Evolutionary conservation across 192 early-diverging fungal genomes (phyloP).

Genomic region (Mortierella hygrophila): DNA sequence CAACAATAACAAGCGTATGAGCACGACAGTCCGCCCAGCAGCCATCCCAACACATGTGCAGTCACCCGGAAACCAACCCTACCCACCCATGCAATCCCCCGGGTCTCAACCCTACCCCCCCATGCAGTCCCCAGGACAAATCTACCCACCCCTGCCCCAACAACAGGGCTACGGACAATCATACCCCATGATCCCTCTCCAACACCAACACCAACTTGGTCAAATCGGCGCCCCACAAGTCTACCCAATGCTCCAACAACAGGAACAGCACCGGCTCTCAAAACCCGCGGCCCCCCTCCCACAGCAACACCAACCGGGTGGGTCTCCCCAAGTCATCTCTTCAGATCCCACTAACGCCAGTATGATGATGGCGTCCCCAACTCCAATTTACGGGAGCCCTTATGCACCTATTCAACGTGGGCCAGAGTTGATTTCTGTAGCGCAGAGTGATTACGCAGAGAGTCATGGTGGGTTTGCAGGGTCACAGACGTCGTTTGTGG

Average conservation of each 20-base stretch:
- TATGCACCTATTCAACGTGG: background rate
- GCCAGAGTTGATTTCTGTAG: background rate
- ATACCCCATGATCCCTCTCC: background rate
- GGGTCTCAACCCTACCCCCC: background rate
- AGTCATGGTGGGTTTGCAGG: background rate
- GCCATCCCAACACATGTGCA: background rate
- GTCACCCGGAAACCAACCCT: background rate
- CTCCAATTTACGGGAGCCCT: background rate
- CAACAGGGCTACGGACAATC: background rate
- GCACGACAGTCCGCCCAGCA: background rate
- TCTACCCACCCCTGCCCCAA: background rate
- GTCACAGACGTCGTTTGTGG: background rate
- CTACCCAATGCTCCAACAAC: background rate
- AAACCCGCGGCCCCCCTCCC: background rate
- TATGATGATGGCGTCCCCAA: background rate
- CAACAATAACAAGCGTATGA: background rate
- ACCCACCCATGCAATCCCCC: background rate
- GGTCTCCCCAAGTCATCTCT: background rate
- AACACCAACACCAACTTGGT: background rate
- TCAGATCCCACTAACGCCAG: background rate
- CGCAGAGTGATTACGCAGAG: background rate
- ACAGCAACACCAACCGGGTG: background rate
- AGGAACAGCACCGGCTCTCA: background rate
- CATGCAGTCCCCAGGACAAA: background rate
- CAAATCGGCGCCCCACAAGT: background rate